Base-by-base conservation (phyloP, 2,329 filamentous ascomycete genomes). In the Chaetothyriales sp. region DNA sequence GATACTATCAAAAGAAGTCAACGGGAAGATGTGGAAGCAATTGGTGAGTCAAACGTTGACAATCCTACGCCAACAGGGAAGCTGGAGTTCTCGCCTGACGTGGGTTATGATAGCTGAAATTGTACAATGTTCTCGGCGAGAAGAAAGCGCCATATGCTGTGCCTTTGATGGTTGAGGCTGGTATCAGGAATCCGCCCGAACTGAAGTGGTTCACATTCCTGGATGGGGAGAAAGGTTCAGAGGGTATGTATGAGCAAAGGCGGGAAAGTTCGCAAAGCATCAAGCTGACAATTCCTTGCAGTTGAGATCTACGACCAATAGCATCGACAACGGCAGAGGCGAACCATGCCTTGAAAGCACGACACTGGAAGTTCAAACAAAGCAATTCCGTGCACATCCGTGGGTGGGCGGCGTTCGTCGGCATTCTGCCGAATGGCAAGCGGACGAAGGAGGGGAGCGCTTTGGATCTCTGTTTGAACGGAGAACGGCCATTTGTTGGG, bases 121-220 rank as follows among this genome's bases (percentile, higher is more conserved):
- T 61, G 47, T 61, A 56, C 52, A 54, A 60, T 37, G 52, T 52
- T 18, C 55, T 61, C 18, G 59, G 59, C 44, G 56, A 58, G 2
- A 55, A 61, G 2, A 54, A 56, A 18, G 59, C 59, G 4, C 53
- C 55, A 13, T 56, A 54, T 44, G 59, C 59, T 9, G 50, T 52
- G 22, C 59, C 59, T 9, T 22, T 55, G 20, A 56, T 61, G 55
- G 25, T 50, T 20, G 52, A 56, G 9, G 54, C 52, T 22, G 59
- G 59, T 18, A 15, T 15, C 33, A 40, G 15, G 33, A 40, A 15
- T 2, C 33, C 33, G 8, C 33, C 33, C 15, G 51, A 55, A 28
- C 55, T 61, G 29, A 58, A 58, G 47, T 61, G 59, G 59, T 54
- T 58, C 47, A 57, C 56, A 10, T 61, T 56, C 54, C 18, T 58